Evolutionary conservation across 192 early-diverging fungal species (phyloP).

Genomic region (Coemansia sp.): DNA sequence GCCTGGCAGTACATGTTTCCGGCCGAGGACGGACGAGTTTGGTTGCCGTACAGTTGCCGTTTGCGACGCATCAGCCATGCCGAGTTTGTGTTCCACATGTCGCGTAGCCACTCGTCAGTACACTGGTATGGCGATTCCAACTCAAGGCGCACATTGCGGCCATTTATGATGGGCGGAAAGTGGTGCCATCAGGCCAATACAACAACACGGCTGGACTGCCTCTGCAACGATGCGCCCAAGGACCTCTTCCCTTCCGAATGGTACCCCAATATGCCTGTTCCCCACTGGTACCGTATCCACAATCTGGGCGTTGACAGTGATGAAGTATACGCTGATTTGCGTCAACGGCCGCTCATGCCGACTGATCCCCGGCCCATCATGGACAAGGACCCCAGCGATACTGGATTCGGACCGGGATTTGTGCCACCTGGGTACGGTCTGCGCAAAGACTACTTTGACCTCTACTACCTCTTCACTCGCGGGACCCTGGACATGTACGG

Average conservation of each 20-base stretch:
- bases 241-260: constrained; percentile 33
- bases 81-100: constrained; percentile 30
- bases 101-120: constrained; percentile 6
- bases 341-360: background rate
- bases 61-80: constrained; percentile 24
- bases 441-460: constrained; percentile 24
- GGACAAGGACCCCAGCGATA: constrained; percentile 10
- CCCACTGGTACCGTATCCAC: constrained; percentile 35
- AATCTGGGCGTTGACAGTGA: constrained; percentile 6
- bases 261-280: constrained; percentile 25
- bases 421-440: constrained; percentile 20
- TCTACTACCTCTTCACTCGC: constrained; percentile 37
- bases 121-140: constrained; percentile 47
- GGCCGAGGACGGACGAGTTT: constrained; percentile 22
- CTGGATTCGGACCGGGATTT: constrained; percentile 7
- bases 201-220: constrained; percentile 15
- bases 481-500: constrained; percentile 33
- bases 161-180: constrained; percentile 20
- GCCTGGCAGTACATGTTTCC: constrained; percentile 13
- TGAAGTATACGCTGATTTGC: constrained; percentile 14
- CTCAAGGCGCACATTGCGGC: constrained; percentile 27
- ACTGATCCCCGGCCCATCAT: constrained; percentile 16
- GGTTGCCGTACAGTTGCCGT: constrained; percentile 33
- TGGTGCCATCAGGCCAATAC: constrained; percentile 21
- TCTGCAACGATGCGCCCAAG: constrained; percentile 42